Evolutionary conservation across 2,329 filamentous ascomycete species (phyloP), one percentile per base, ranked within the genome.

Genomic region (Colletotrichum brevisporum): DNA sequence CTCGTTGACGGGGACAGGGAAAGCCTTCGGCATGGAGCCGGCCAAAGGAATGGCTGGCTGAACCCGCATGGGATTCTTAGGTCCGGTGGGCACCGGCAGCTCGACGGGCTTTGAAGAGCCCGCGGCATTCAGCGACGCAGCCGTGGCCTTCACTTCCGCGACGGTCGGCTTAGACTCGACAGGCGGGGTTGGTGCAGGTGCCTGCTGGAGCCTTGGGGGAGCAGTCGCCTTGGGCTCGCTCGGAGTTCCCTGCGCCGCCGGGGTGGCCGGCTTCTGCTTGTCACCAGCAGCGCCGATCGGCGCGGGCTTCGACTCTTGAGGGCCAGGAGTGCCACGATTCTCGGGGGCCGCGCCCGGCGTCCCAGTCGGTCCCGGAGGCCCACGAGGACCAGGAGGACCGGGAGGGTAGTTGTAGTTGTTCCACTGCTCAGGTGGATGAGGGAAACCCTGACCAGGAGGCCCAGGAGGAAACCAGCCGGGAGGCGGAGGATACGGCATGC

Each of bases 401-500:
- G 88, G 89, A 67, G 90, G 91, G 76, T 91, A 93, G 18, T 86
- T 88, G 73, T 83, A 86, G 76, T 82, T 85, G 76, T 80, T 83
- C 86, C 85, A 89, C 18, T 85, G 86, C 52, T 88, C 91, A 31
- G 88, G 89, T 15, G 89, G 91, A 36, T 88, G 89, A 69, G 90
- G 91, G 76, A 91, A 93, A 26, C 88, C 91, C 31, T 88, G 89
- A n/a, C 89, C 91, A 31, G 56, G 55, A 41, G 78, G 75, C 10
- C 81, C 84, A 71, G 88, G 90, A 73, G 92, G 92, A 77, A 91
- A 95, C 92, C 94, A 97, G 64, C 91, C 92, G 26, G 89, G 89
- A 54, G 90, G 92, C 16, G 90, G 91, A 71, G 92, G 92, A 78
- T 94, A 97, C 1, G 92, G 91, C 87, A 94, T 91, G 73, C 90